phyloP scores from a whole-genome alignment of 106 monocot species.

The Dioscorea alata region DNA sequence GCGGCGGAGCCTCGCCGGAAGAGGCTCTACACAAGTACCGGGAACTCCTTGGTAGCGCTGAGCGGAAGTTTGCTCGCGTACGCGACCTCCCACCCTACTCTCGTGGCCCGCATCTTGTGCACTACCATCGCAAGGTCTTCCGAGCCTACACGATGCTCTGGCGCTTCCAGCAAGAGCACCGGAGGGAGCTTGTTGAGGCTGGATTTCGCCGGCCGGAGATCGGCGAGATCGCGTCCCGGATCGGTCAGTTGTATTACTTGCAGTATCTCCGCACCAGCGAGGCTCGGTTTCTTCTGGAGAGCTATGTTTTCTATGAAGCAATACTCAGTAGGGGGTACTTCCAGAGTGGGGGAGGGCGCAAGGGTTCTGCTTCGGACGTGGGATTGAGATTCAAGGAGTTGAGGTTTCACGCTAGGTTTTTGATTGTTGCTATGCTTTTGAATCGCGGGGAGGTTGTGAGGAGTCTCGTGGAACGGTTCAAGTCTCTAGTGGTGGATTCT shows the following conservation, averaged over 20 bases:
- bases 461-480: slow-evolving; percentile 49
- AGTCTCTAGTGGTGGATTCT: slow-evolving; percentile 53
- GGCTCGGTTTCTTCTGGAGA: slow-evolving; percentile 71
- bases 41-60: slow-evolving; percentile 65
- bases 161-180: slow-evolving; percentile 76
- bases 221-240: slow-evolving; percentile 91
- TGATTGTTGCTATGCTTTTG: slow-evolving; percentile 68
- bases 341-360: slow-evolving; percentile 17
- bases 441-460: slow-evolving; percentile 46
- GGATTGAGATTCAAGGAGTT: slow-evolving; percentile 80
- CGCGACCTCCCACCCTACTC: slow-evolving; percentile 59
- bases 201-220: slow-evolving; percentile 84
- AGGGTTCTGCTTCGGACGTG: slow-evolving; percentile 30
- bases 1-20: slow-evolving; percentile 1
- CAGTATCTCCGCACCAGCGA: slow-evolving; percentile 91
- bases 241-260: slow-evolving; percentile 91
- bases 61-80: slow-evolving; percentile 76
- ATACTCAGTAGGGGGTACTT: slow-evolving; percentile 77
- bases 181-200: slow-evolving; percentile 49
- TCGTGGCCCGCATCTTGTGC: slow-evolving; percentile 27
- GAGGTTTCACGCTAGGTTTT: slow-evolving; percentile 79
- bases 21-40: slow-evolving; percentile 5
- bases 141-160: slow-evolving; percentile 85
- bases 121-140: slow-evolving; percentile 66
- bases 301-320: slow-evolving; percentile 96